Evolutionary conservation across 2,329 filamentous ascomycete genomes (phyloP).

Genomic region (Calonectria hongkongensis): DNA sequence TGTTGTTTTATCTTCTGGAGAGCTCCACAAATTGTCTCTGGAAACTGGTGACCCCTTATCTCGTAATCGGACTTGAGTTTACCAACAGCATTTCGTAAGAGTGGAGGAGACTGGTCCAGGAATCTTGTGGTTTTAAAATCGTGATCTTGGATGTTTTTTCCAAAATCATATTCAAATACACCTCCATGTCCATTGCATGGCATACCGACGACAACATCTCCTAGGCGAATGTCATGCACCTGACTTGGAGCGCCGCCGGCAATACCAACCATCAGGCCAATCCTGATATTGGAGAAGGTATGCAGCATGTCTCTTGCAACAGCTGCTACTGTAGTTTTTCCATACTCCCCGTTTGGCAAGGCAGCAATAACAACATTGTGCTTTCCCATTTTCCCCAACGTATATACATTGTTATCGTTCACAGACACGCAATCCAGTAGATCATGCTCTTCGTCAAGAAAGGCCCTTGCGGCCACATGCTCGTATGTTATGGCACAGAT

Average conservation of each 20-base stretch:
- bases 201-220: conserved; percentile 48
- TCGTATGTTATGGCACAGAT: conserved; percentile 65
- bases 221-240: conserved; percentile 57
- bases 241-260: conserved; percentile 58
- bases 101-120: conserved; percentile 40
- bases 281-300: conserved; percentile 49
- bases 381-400: background rate
- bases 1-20: background rate
- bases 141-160: conserved; percentile 43
- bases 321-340: too few relatives aligned
- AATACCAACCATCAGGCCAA: conserved; percentile 48
- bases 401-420: too few relatives aligned
- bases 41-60: background rate
- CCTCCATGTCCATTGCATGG: conserved; percentile 7
- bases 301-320: conserved; percentile 14
- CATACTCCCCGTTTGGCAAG: too few relatives aligned
- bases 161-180: conserved; percentile 50
- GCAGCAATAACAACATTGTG: too few relatives aligned
- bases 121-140: conserved; percentile 27
- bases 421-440: too few relatives aligned
- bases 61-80: background rate
- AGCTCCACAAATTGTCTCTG: background rate
- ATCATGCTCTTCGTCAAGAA: background rate
- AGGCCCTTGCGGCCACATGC: conserved; percentile 39
- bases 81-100: background rate